Base-by-base conservation (phyloP, 345 rosid species). In the Citrus mangshanensis region DNA sequence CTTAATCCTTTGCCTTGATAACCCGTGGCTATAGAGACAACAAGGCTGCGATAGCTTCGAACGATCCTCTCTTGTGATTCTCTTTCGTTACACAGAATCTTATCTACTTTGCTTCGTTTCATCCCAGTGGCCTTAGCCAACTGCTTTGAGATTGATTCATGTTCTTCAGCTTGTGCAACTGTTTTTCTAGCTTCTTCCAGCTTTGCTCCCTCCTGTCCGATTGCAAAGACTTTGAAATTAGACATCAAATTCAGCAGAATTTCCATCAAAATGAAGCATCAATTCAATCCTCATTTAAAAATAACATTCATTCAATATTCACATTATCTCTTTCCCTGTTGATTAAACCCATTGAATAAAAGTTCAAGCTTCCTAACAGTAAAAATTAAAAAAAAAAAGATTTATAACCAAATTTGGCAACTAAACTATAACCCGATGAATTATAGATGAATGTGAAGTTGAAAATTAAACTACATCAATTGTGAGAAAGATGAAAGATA, bases 1-100 rank as follows among this genome's bases (percentile, higher is more conserved):
- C 85, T 85, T 75, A 89, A 78, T 58, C 93, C 91, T 85, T 82
- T 89, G 74, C 87, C 91, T 85, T 82, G 89, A 75, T 84, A 89
- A 5, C 82, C 79, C 35, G 62, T 76, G 67, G 93, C 93, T 35
- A 89, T 85, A 65, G 91, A 89, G 51, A 85, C 82, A 69, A 90
- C 87, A 1, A 90, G 89, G 54, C 88, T 76, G 62, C 84, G 78
- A 75, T 84, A 88, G 82, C 86, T 81, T 35, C 80, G 79, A 67
- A 81, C 83, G 59, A 88, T 86, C 78, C 80, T 87, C 54, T 85
- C 86, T 40, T 82, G 82, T 1, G 93, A 88, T 79, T 83, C 89
- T 77, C 83, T 87, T 79, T 87, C 84, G 55, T 83, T 75, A 56
- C 85, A 81, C 70, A 84, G 4, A 59, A 90, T 80, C 42, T 83